A percentile compares a stretch with the other conserved stretches of the same genome.
Evolutionary conservation across 2,329 filamentous ascomycete genomes (phyloP).

Genomic region (Keithomyces neogunnii): DNA sequence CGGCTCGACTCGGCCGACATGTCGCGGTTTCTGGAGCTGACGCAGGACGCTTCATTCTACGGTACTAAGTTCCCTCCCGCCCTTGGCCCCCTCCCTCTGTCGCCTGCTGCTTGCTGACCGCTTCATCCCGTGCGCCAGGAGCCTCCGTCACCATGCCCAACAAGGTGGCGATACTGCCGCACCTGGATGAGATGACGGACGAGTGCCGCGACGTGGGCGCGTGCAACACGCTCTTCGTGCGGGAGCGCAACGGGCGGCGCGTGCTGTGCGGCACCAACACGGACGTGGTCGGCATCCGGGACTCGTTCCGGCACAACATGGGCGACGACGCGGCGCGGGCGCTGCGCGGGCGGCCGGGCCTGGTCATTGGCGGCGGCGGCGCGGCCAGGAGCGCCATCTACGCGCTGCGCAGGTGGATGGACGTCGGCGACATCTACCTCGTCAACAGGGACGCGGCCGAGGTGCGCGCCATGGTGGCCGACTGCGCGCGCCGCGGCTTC

Average conservation of each 20-base stretch:
- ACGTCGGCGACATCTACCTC: slow-evolving; percentile 61
- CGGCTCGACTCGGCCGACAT: slow-evolving; percentile 45
- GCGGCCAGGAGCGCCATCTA: slow-evolving; percentile 74
- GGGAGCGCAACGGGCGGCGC: slow-evolving; percentile 37
- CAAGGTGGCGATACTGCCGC: slow-evolving; percentile 66
- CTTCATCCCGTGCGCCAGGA: slow-evolving; percentile 28
- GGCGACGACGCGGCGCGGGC: slow-evolving; percentile 36
- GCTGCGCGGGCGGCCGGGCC: slow-evolving; percentile 53
- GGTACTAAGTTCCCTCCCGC: slow-evolving; percentile 31
- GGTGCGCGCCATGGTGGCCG: slow-evolving; percentile 56
- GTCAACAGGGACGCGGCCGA: slow-evolving; percentile 65
- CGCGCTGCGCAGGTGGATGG: slow-evolving; percentile 61
- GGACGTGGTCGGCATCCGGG: slow-evolving; percentile 69
- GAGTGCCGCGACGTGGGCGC: slow-evolving; percentile 68
- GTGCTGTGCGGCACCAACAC: slow-evolving; percentile 69
- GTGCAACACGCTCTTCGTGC: slow-evolving; percentile 70
- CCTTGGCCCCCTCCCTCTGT: too few species aligned
- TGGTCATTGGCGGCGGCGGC: slow-evolving; percentile 71
- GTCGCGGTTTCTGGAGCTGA: slow-evolving; percentile 38
- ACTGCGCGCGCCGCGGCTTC: slow-evolving; percentile 52
- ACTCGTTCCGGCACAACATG: slow-evolving; percentile 57
- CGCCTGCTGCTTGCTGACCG: too few species aligned
- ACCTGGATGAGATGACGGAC: slow-evolving; percentile 65
- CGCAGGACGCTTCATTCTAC: slow-evolving; percentile 51
- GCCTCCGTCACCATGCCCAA: slow-evolving; percentile 77